Base-by-base conservation (phyloP, 2,329 filamentous ascomycete species). In the Raffaelea ambrosiae region DNA sequence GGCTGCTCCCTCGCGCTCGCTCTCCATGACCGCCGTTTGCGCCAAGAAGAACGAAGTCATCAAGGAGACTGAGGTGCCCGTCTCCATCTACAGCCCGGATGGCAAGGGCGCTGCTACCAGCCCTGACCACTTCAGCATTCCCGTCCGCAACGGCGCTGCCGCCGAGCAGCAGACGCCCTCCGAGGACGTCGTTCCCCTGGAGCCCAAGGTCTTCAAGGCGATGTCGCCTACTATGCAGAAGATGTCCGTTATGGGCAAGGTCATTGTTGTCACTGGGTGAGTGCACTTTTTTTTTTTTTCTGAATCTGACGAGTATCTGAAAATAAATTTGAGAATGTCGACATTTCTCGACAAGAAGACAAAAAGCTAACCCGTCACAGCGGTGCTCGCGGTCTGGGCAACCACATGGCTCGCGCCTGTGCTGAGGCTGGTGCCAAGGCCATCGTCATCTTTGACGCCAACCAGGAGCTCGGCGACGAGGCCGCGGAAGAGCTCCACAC, bases 391-490 rank as follows among this genome's bases (percentile, higher is more conserved):
- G 85, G 86, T 60, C 73, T 90, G 5, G 86, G 86, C 44, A 86
- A 86, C 73, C 75, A 84, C 69, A 89, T 89, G 82, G 84, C 85
- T 43, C 79, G 83, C 52, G 86, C 84, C 48, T 83, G 86, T 54
- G 81, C 83, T 43, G 85, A 90, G 68, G 84, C 83, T 46, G 85
- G 86, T 50, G 81, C 84, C 44, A 81, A 83, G 67, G 81, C 81
- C 44, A 76, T 89, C 48, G 75, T 83, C 60, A 85, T 89, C 61
- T 81, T 90, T 59, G 85, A 89, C 58, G 81, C 84, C 55, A 86
- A 88, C 70, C 79, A 86, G 66, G 79, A 86, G 57, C 74, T 86
- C 14, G 86, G 85, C 23, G 83, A 87, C 58, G 71, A 79, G 59
- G 73, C 84, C 3, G 84, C 84, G 19, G 76, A 76, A 19, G 80